Base-by-base conservation (phyloP, 202 grass and related monocot genomes). In the Carex sylvatica region DNA sequence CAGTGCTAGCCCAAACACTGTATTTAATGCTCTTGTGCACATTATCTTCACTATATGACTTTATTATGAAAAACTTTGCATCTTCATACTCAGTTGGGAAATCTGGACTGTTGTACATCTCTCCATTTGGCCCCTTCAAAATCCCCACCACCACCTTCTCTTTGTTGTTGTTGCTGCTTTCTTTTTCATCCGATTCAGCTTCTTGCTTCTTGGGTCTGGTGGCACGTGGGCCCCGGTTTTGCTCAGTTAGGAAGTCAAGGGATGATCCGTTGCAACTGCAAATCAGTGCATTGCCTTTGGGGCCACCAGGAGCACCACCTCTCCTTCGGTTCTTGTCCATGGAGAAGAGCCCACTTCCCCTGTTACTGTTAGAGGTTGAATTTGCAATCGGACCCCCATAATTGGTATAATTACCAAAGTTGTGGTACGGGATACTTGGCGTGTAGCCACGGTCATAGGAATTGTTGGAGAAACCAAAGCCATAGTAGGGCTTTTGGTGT, bases 11-110 rank as follows among this genome's bases (percentile, higher is more conserved):
- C 96, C 92, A 99, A 88, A 99, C 92, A 86, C 87, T 85, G 88
- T 99, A 99, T 78, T 99, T 99, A 53, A 99, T 91, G 78, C 92
- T 95, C 83, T 99, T 99, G 65, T 99, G 96, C 71, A 99, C 93
- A 91, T 99, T 99, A 83, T 99, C 96, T 86, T 99, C 96, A 14
- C 91, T 99, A 72, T 95, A 99, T 22, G 96, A 99, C 82, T 99
- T 99, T 90, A 99, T 99, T 74, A 99, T 92, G 82, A 95, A 99
- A 87, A 99, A 95, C 78, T 86, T 95, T 33, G 93, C 93, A 85
- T 82, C 89, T 74, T 76, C 90, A 71, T 93, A 95, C 83, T 95
- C 93, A 61, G 83, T 89, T 62, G 81, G 84, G 79, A 99, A 95
- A 58, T 95, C 89, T 22, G 90, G 80, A 35, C 65, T 88, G 73